phyloP scores from a whole-genome alignment of 495 filamentous ascomycete species.

The Neurospora sp. region DNA sequence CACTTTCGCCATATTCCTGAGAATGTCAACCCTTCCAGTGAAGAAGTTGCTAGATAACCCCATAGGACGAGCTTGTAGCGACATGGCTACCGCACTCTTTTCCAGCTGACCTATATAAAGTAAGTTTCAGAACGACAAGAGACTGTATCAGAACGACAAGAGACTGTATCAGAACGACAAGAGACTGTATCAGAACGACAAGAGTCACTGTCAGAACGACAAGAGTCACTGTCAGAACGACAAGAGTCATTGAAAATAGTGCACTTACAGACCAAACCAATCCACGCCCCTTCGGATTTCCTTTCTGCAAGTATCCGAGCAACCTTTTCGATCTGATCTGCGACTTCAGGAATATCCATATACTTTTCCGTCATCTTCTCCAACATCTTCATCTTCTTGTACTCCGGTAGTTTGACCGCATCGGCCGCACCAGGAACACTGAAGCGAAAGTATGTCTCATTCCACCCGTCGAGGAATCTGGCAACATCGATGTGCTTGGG shows the following conservation, averaged over 20 bases:
- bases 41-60: slow-evolving; percentile 5
- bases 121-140: background rate
- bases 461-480: background rate
- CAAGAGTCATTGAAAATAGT: background rate
- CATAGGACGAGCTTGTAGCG: background rate
- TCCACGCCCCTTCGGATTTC: background rate
- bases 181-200: no score
- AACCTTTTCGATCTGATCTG: background rate
- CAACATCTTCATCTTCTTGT: slow-evolving; percentile 7
- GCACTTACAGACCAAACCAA: background rate
- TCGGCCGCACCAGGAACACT: slow-evolving; percentile 57
- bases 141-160: no score
- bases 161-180: no score
- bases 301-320: background rate
- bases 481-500: background rate
- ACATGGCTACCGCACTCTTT: background rate
- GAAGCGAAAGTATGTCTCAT: slow-evolving; percentile 12
- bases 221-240: no score
- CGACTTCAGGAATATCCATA: background rate
- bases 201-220: no score
- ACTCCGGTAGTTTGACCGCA: slow-evolving; percentile 38
- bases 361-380: slow-evolving; percentile 8
- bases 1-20: background rate
- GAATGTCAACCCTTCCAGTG: slow-evolving; percentile 11
- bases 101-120: background rate